phyloP scores from a whole-genome alignment of 2,329 filamentous ascomycete species.

The Trichoderma lentiforme region DNA sequence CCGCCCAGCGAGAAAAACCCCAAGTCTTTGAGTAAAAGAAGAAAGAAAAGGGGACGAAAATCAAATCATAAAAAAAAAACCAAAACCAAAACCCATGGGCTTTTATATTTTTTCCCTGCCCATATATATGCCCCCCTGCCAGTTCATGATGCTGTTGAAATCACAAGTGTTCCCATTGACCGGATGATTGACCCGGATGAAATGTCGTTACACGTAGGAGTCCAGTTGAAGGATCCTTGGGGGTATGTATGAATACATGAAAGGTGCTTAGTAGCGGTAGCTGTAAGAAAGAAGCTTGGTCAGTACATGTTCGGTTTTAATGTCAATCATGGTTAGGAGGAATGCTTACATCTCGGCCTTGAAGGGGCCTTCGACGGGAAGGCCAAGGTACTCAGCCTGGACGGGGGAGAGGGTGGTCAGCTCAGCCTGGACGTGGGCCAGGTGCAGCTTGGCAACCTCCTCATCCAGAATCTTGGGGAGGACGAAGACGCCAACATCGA shows the following conservation, averaged over 20 bases:
- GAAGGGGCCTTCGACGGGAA: slow-evolving; percentile 84
- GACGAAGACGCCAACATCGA: slow-evolving; percentile 87
- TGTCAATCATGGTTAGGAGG: not conserved
- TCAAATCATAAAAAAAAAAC: not conserved
- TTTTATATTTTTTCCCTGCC: slow-evolving; percentile 29
- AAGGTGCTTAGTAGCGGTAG: slow-evolving; percentile 44
- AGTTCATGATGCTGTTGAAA: slow-evolving; percentile 46
- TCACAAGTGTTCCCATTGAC: slow-evolving; percentile 38
- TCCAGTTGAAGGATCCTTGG: slow-evolving; percentile 40
- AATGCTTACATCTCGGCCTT: slow-evolving; percentile 82
- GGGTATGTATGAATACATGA: slow-evolving; percentile 32
- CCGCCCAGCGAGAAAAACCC: slow-evolving; percentile 29
- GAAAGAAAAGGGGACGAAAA: not conserved
- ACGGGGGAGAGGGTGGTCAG: slow-evolving; percentile 78
- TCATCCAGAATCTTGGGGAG: slow-evolving; percentile 98
- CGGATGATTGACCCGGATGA: slow-evolving; percentile 29
- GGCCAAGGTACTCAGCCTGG: slow-evolving; percentile 93
- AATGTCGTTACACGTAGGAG: slow-evolving; percentile 37
- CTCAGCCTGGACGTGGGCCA: slow-evolving; percentile 91
- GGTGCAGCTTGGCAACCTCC: slow-evolving; percentile 93
- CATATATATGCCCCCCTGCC: slow-evolving; percentile 35
- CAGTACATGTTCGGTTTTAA: slow-evolving; percentile 14
- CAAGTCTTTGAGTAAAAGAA: slow-evolving; percentile 24
- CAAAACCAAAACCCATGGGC: slow-evolving; percentile 25
- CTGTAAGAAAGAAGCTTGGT: slow-evolving; percentile 22